Evolutionary conservation across 305 asterid genomes (phyloP), one percentile per base, ranked within the genome.

Genomic region (Rubia tinctorum): DNA sequence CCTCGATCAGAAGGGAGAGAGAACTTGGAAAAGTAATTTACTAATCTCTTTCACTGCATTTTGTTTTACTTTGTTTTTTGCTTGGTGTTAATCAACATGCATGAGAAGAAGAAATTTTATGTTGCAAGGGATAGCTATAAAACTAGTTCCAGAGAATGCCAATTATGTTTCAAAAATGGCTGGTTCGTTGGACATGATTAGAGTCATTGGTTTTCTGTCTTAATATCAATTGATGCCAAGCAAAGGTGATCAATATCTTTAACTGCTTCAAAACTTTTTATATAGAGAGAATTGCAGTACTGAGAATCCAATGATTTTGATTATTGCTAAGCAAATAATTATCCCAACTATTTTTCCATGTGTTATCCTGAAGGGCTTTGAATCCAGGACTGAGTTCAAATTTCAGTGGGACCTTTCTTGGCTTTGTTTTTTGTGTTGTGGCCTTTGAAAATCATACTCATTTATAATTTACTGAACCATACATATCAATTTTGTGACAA

Each of bases 1-100:
- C 97, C 59, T 95, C 98, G 42, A 77, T 95, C 72, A 81, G 99
- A 82, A 89, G 99, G 76, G 97, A 86, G 89, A 80, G 80, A 12
- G 96, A 95, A 82, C 96, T 92, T 73, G 89, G 85, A 68, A 83
- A 85, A 92, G 98, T 90, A 80, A 81, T 79, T 72, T 66, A 63
- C 39, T 53, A 66, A 72, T 62, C 79, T 74, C 62, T 72, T 27
- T 37, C 27, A 51, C 47, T 27, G 10, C 39, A 69, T 13, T 51
- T 51, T 17, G 7, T 66, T 66, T 39, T 11, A 8, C 22, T 66
- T 8, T 40, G 18, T 42, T 3, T 40, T 30, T 42, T 40, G 27
- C 14, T 66, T 40, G 53, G 8, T 7, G 23, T 66, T 40, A 23
- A 18, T 51, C 45, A 30, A 49, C 63, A 30, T 49, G 45, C 23